phyloP scores from a whole-genome alignment of 2,329 filamentous ascomycete species.

The Venturia effusa region DNA sequence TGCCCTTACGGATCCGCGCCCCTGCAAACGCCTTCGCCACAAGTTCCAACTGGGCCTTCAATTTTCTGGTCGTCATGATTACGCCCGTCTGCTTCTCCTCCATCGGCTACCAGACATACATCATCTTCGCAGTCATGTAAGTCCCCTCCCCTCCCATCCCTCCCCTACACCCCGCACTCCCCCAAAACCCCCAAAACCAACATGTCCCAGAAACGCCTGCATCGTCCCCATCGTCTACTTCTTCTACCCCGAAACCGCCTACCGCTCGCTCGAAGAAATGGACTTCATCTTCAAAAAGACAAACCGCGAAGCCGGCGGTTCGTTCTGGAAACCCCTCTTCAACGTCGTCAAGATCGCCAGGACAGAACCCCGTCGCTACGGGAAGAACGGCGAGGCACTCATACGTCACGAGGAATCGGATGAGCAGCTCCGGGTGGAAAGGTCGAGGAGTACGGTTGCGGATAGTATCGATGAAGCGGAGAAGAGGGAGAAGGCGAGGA shows the following conservation, averaged over 20 bases:
- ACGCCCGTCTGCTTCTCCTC: slow-evolving; percentile 27
- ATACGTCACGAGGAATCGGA: slow-evolving; percentile 19
- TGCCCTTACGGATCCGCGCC: slow-evolving; percentile 29
- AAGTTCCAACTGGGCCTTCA: slow-evolving; percentile 27
- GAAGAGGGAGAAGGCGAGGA: neutral
- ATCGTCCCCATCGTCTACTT: slow-evolving; percentile 11
- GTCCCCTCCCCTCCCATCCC: no score
- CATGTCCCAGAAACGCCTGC: slow-evolving; percentile 8
- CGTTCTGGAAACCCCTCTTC: slow-evolving; percentile 2
- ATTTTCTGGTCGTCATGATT: slow-evolving; percentile 26
- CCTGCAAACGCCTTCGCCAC: slow-evolving; percentile 29
- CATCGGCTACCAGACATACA: slow-evolving; percentile 18
- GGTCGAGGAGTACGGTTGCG: neutral
- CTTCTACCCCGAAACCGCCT: slow-evolving; percentile 10
- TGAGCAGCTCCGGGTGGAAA: slow-evolving; percentile 31
- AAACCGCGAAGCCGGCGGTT: neutral
- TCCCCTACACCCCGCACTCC: neutral
- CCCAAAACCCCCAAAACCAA: neutral
- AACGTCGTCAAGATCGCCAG: slow-evolving; percentile 14
- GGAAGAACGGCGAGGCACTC: slow-evolving; percentile 40
- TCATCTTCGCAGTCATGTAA: slow-evolving; percentile 5
- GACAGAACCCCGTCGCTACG: slow-evolving; percentile 44
- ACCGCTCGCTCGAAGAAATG: slow-evolving; percentile 11
- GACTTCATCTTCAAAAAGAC: slow-evolving; percentile 8
- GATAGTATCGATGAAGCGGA: neutral